phyloP scores from a whole-genome alignment of 2,329 filamentous ascomycete genomes.

The Ceratocystiopsis minuta region DNA sequence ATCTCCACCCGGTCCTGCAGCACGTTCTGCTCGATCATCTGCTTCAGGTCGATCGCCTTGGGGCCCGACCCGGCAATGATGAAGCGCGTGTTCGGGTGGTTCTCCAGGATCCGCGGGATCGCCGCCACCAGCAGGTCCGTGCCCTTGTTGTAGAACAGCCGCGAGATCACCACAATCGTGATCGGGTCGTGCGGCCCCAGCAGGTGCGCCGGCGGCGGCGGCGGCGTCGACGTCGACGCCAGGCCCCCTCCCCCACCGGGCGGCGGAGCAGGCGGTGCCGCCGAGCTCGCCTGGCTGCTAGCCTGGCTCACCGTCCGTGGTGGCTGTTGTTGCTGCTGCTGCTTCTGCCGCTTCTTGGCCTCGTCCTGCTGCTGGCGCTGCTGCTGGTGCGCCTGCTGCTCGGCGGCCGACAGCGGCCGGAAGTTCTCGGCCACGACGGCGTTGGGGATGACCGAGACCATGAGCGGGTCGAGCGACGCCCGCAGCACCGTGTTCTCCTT shows the following conservation, averaged over 20 bases:
- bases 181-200: conserved; percentile 73
- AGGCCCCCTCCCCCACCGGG: too few relatives aligned
- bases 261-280: too few relatives aligned
- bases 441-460: conserved; percentile 96
- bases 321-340: background rate
- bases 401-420: conserved; percentile 41
- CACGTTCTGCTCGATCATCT: conserved; percentile 92
- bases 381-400: conserved; percentile 16
- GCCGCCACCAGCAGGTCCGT: conserved; percentile 93
- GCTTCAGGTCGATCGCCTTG: conserved; percentile 92
- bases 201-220: conserved; percentile 37
- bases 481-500: conserved; percentile 96
- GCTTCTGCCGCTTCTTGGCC: background rate
- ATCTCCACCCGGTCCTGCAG: conserved; percentile 87
- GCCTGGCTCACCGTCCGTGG: conserved; percentile 17
- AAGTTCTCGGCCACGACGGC: conserved; percentile 96
- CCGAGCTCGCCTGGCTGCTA: conserved; percentile 13
- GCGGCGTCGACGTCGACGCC: conserved; percentile 9
- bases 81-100: conserved; percentile 85
- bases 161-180: conserved; percentile 91
- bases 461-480: conserved; percentile 83
- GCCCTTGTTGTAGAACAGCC: conserved; percentile 96
- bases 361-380: conserved; percentile 5
- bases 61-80: conserved; percentile 92
- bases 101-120: conserved; percentile 77